Conservation (phyloP, 148 eudicot species). For the Chenopodium berlandieri region DNA sequence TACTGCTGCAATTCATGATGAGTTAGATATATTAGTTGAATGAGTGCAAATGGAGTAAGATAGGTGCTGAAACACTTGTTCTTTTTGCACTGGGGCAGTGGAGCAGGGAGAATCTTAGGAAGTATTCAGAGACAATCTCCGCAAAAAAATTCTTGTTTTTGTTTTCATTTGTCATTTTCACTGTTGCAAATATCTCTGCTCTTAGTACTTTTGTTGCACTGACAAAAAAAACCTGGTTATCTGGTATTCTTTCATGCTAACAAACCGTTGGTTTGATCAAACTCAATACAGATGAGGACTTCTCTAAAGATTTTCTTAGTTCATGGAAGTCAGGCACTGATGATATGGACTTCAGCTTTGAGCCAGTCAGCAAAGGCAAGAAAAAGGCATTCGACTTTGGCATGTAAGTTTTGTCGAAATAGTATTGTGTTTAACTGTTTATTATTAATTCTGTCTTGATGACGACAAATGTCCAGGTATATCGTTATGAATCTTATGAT, state of each 20-base stretch:
- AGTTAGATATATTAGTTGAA: neutral
- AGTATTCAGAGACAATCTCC: neutral
- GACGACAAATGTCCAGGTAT: neutral
- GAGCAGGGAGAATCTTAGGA: neutral
- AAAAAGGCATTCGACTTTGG: constrained; percentile 66
- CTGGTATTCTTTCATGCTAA: neutral
- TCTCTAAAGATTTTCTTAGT: constrained; percentile 70
- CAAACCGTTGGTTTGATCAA: neutral
- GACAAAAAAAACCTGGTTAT: neutral
- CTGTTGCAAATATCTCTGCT: constrained; percentile 1
- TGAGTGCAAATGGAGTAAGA: neutral
- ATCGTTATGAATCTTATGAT: neutral
- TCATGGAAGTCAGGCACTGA: constrained; percentile 75
- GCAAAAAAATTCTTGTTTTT: neutral
- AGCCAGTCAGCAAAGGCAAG: constrained; percentile 62
- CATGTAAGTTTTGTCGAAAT: constrained; percentile 52
- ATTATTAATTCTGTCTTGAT: neutral
- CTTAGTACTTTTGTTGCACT: neutral
- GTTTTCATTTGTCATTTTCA: neutral
- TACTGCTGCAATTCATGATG: neutral
- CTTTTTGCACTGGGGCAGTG: neutral
- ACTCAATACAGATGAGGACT: constrained; percentile 55
- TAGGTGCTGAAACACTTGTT: neutral
- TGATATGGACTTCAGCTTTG: constrained; percentile 76
- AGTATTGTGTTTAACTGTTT: neutral